Evolutionary conservation across 2,329 filamentous ascomycete species (phyloP), one percentile per base, ranked within the genome.

Genomic region (Curvularia spicifera): DNA sequence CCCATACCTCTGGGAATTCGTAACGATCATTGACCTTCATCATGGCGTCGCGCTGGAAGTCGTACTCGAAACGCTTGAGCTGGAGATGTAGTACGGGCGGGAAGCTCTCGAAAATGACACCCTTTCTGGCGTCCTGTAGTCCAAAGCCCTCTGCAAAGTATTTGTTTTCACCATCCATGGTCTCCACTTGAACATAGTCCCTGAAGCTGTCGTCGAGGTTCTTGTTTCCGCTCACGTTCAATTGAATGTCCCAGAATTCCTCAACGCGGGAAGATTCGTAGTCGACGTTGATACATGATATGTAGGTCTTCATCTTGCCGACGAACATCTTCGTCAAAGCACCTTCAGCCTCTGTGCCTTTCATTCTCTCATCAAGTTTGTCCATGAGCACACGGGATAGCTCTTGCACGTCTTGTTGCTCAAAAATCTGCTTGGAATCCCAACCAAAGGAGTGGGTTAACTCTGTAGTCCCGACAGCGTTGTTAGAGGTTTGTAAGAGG

Each of bases 331-430:
- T 88, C 1, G 93, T 88, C 8, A 99, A 83, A 2, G 93, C 90
- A 67, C 94, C 96, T 74, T 98, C 91, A 12, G 92, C 91, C 50
- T 90, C 87, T 1, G 95, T 98, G 45, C 92, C 94, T 79, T 99
- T 99, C 96, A 99, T 99, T 75, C 91, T 94, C 72, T 95, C 91
- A 75, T 99, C 96, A 79, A 99, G 89, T 59, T 91, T 89, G 78
- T 99, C 95, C 91, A 99, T 99, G 62, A 99, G 83, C 76, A 98
- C 97, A 56, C 96, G 87, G 33, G 93, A 98, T 33, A 99, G 82
- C 76, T 99, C 95, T 76, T 99, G 95, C 8, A 99, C 95, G 78
- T 99, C 95, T 78, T 99, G 95, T 76, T 99, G 95, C 79, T 98
- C 94, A 69, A 99, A 99, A 52, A 98, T 97, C 73, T 99, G 94